These are phyloP conservation scores for Saccharomycopsis fibuligera DNA, from an alignment of 805 yeast species.

Conservation along the genomic window DNA sequence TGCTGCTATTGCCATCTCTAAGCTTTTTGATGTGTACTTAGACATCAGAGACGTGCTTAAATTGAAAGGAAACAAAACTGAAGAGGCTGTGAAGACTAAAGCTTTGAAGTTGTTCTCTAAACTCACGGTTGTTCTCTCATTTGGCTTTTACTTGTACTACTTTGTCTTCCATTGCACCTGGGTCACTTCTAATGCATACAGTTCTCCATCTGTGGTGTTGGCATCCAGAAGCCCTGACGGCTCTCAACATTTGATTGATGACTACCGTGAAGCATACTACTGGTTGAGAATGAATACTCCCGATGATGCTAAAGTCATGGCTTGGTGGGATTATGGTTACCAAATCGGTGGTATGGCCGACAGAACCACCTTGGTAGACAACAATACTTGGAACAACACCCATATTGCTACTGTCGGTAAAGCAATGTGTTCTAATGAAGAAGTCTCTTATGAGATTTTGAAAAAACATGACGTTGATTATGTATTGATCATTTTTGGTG, in stretches of 20 bases:
- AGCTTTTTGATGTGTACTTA: conserved; percentile 74
- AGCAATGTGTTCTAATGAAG: conserved; percentile 91
- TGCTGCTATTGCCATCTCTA: conserved; percentile 83
- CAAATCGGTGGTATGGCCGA: conserved; percentile 99
- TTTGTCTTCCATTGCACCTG: conserved; percentile 94
- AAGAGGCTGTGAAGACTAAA: conserved; percentile 10
- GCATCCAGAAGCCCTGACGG: conserved; percentile 85
- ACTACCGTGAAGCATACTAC: conserved; percentile 96
- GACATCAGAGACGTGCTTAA: conserved; percentile 42
- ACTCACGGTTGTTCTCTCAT: conserved; percentile 55
- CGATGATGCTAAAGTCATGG: conserved; percentile 92
- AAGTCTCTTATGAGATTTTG: conserved; percentile 80
- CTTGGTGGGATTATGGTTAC: conserved; percentile 99
- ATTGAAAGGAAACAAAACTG: not conserved
- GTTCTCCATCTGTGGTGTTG: conserved; percentile 95
- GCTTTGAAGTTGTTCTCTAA: conserved; percentile 42
- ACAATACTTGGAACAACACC: conserved; percentile 98
- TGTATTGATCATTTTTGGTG: conserved; percentile 89
- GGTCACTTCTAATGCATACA: conserved; percentile 94
- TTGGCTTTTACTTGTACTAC: conserved; percentile 64
- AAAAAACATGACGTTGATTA: conserved; percentile 92
- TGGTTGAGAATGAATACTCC: conserved; percentile 98
- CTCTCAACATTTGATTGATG: conserved; percentile 78
- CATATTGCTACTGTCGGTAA: conserved; percentile 99
- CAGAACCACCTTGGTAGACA: conserved; percentile 95